Evolutionary conservation across 768 basidiomycete genomes (phyloP).

Genomic region (Lactarius vividus): DNA sequence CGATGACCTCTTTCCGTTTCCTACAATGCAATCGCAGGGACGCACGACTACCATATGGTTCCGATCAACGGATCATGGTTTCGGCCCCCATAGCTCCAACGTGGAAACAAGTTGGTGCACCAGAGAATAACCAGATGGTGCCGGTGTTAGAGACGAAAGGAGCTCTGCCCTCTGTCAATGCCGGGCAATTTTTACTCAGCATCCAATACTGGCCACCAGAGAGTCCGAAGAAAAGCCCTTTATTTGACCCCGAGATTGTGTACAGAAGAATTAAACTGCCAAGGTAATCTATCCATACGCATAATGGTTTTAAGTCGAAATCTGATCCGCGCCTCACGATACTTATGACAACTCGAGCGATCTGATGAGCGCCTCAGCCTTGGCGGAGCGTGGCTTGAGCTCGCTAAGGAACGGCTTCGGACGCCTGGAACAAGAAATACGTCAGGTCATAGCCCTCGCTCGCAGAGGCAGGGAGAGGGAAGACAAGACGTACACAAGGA

Average conservation of each 20-base stretch:
- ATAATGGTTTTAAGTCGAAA: not conserved
- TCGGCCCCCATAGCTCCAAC: too few relatives aligned
- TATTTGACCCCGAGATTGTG: too few relatives aligned
- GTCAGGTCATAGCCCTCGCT: not conserved
- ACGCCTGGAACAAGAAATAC: constrained; percentile 14
- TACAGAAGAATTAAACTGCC: too few relatives aligned
- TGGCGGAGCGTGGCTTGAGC: constrained; percentile 28
- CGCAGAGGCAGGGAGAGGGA: not conserved
- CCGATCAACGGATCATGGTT: not conserved
- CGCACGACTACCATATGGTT: not conserved
- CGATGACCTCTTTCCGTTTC: too few relatives aligned
- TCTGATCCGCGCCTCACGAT: not conserved
- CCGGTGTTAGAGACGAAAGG: too few relatives aligned
- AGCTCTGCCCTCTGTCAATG: too few relatives aligned
- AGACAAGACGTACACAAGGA: constrained; percentile 23
- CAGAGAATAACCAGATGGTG: too few relatives aligned
- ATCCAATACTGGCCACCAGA: too few relatives aligned
- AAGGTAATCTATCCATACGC: not conserved
- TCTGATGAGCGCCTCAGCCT: constrained; percentile 22
- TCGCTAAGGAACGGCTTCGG: constrained; percentile 30
- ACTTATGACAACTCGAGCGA: constrained; percentile 7
- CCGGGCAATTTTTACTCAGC: too few relatives aligned
- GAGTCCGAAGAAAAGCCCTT: too few relatives aligned
- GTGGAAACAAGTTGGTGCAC: not conserved
- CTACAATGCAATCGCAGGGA: not conserved